Percentiles rank a stretch among this genome's conserved stretches.
Conservation (phyloP, 2,329 filamentous ascomycete species). For the Beauveria asiatica region DNA sequence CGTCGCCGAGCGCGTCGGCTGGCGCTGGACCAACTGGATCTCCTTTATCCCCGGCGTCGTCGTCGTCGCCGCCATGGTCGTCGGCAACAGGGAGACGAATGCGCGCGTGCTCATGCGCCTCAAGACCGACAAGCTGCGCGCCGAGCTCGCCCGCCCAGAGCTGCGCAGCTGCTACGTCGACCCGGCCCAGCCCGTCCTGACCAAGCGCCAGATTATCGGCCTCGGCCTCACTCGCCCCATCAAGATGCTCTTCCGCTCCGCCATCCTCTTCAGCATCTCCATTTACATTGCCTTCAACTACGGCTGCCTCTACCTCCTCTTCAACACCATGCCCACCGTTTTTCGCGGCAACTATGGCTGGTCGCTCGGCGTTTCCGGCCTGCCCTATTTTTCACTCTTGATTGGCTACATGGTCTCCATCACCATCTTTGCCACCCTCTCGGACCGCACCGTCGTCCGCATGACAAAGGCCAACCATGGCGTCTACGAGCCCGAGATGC, state of each 20-base stretch:
- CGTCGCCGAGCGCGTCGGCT: constrained; percentile 39
- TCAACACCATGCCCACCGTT: constrained; percentile 44
- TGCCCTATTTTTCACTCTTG: constrained; percentile 41
- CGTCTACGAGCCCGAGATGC: constrained; percentile 26
- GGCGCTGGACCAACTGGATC: constrained; percentile 46
- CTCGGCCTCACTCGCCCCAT: constrained; percentile 47
- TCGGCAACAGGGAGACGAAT: constrained; percentile 31
- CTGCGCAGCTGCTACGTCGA: constrained; percentile 38
- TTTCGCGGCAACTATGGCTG: constrained; percentile 40
- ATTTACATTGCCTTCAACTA: constrained; percentile 44
- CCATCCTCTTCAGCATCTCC: constrained; percentile 37
- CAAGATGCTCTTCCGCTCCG: constrained; percentile 41
- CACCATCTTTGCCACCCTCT: constrained; percentile 31
- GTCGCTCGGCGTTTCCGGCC: constrained; percentile 35
- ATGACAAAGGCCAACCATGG: constrained; percentile 36
- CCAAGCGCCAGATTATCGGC: constrained; percentile 18
- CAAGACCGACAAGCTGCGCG: constrained; percentile 37
- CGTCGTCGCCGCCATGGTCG: constrained; percentile 18
- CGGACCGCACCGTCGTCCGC: constrained; percentile 36
- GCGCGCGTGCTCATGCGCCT: constrained; percentile 40
- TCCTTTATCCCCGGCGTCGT: constrained; percentile 35
- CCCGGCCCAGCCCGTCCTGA: constrained; percentile 17
- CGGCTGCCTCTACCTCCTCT: constrained; percentile 44
- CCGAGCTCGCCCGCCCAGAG: constrained; percentile 34
- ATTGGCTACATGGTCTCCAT: constrained; percentile 34